Evolutionary conservation across 2,329 filamentous ascomycete species (phyloP).

Genomic region (Penicillium concentricum): DNA sequence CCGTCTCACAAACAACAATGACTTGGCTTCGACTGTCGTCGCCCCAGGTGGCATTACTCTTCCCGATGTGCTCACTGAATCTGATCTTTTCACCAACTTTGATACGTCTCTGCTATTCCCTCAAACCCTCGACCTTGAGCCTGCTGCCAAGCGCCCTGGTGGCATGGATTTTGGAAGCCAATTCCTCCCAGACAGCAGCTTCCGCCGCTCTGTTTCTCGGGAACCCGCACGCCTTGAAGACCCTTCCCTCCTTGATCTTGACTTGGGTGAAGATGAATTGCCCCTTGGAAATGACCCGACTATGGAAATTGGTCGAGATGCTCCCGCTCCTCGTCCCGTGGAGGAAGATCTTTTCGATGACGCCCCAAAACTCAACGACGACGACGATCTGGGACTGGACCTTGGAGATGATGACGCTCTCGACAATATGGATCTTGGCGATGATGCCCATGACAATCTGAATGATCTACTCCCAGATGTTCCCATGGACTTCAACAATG

Average conservation of each 20-base stretch:
- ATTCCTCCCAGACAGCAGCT: conserved; percentile 68
- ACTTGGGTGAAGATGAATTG: conserved; percentile 63
- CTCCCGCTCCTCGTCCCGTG: conserved; percentile 63
- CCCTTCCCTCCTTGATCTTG: conserved; percentile 72
- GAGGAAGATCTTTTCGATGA: conserved; percentile 56
- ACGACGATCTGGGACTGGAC: conserved; percentile 52
- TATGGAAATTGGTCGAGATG: conserved; percentile 89
- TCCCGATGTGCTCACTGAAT: conserved; percentile 88
- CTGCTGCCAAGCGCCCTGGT: conserved; percentile 36
- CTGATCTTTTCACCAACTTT: conserved; percentile 80
- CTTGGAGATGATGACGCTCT: conserved; percentile 48
- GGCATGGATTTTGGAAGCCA: conserved; percentile 67
- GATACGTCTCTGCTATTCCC: conserved; percentile 83
- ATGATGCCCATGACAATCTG: conserved; percentile 53
- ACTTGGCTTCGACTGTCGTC: conserved; percentile 79
- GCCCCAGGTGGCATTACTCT: conserved; percentile 83
- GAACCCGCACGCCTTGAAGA: conserved; percentile 59
- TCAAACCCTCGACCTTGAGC: conserved; percentile 58
- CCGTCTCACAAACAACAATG: conserved; percentile 89
- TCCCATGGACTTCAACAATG: conserved; percentile 49
- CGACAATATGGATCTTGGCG: conserved; percentile 36
- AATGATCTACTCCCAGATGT: conserved; percentile 59
- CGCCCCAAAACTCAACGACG: conserved; percentile 64
- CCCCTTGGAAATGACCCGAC: conserved; percentile 66
- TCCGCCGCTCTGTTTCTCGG: conserved; percentile 47